Evolutionary conservation across 1,284 basidiomycete species (phyloP), one percentile per base, ranked within the genome.

Genomic region (Neonothopanus nambi): DNA sequence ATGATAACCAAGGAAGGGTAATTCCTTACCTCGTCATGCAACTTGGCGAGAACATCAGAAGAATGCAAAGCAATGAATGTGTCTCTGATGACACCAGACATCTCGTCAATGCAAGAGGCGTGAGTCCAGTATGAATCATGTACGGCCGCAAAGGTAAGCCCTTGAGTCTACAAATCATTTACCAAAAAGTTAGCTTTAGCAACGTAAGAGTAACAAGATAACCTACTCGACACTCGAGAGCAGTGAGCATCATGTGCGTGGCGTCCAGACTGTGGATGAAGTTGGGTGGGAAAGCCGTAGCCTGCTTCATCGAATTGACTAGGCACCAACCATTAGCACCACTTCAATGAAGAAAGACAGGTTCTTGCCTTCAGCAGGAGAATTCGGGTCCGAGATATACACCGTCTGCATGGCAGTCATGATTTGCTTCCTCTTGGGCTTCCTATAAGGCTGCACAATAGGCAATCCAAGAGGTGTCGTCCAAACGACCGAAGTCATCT

Each of bases 61-160:
- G 87, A 89, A 69, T 99, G 96, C 9, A 99, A 78, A 3, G 89
- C 85, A 58, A 99, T 91, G 70, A 99, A 99, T 0, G 93, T 93
- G 48, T 96, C 91, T 26, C 96, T 89, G 62, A 99, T 95, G 62
- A 91, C 80, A 45, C 78, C 78, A 0, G 91, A 92, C 94, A 99
- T 97, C 52, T 84, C 76, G 70, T 98, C 93, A 56, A 98, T 91
- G 58, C 82, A 84, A 36, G 78, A 82, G 0, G 96, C 91, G 67
- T 99, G 96, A 6, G 96, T 98, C 96, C 96, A 99, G 75, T 98
- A 99, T 1, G 95, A 98, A 69, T 99, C 97, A 70, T 99, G 96
- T 12, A 99, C 97, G 2, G 93, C 92, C 0, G 95, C 96, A 67
- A 98, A 98, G 0, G 88, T 89, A 56, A 97, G 68, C 44, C 76